Percentiles rank a stretch among this genome's conserved stretches.
phyloP scores from a whole-genome alignment of 2,329 filamentous ascomycete species.

The Alternaria sp. region DNA sequence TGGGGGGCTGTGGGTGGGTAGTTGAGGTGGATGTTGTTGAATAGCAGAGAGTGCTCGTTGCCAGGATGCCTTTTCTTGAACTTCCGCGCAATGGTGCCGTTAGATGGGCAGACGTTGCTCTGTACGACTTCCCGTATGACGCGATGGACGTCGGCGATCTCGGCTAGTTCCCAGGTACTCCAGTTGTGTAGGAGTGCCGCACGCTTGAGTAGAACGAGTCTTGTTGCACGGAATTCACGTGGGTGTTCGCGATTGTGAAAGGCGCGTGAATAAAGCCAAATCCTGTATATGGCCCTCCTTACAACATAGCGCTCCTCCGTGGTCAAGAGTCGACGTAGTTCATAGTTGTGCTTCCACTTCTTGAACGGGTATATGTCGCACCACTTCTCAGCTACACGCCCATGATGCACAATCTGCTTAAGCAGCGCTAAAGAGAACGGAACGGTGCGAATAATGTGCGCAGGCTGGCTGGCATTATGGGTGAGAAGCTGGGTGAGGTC shows the following conservation, averaged over 20 bases:
- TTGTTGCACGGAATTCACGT: slow-evolving; percentile 60
- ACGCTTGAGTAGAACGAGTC: slow-evolving; percentile 60
- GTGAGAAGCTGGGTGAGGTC: slow-evolving; percentile 69
- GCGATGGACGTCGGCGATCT: slow-evolving; percentile 66
- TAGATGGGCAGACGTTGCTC: slow-evolving; percentile 68
- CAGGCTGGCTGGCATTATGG: slow-evolving; percentile 67
- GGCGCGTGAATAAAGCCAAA: slow-evolving; percentile 68
- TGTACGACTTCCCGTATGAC: slow-evolving; percentile 66
- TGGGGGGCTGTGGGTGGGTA: slow-evolving; percentile 52
- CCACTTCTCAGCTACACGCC: slow-evolving; percentile 65
- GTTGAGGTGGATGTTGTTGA: slow-evolving; percentile 63
- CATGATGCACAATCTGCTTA: slow-evolving; percentile 63
- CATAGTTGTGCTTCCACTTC: slow-evolving; percentile 68
- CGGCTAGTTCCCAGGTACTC: slow-evolving; percentile 63
- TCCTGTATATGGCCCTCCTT: slow-evolving; percentile 66
- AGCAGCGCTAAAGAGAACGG: slow-evolving; percentile 65
- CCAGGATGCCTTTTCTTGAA: slow-evolving; percentile 66
- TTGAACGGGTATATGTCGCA: slow-evolving; percentile 69
- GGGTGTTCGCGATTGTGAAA: slow-evolving; percentile 64
- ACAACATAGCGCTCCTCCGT: slow-evolving; percentile 60
- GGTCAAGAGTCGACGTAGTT: slow-evolving; percentile 63
- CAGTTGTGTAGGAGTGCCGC: slow-evolving; percentile 68
- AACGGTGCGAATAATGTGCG: slow-evolving; percentile 62
- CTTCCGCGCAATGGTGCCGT: slow-evolving; percentile 67
- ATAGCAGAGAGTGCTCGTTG: slow-evolving; percentile 59